Base-by-base conservation (phyloP, 441 rosid genomes). In the Breynia disticha region DNA sequence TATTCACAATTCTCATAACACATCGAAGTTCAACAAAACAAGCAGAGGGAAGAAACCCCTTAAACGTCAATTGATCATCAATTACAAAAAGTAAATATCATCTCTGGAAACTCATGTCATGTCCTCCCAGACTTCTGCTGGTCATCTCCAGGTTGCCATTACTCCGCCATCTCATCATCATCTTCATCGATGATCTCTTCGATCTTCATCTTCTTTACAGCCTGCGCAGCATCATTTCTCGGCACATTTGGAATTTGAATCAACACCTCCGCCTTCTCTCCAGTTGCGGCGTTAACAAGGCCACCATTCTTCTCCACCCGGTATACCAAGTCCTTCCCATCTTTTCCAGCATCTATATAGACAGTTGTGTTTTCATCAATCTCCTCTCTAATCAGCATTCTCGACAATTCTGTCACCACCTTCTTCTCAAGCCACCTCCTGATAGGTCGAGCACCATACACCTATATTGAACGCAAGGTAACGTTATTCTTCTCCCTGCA, bases 381-480 rank as follows among this genome's bases (percentile, higher is more conserved):
- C 42, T 88, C 91, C 22, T 82, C 88, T 60, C 76, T 73, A 35
- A 88, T 52, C 0, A 88, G 77, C 98, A 86, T 84, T 60, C 78
- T 79, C 3, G 95, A 91, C 5, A 91, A 62, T 64, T 84, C 83
- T 0, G 95, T 88, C 1, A 91, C 95, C 53, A 91, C 95, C 74
- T 73, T 77, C 72, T 59, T 88, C 78, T 91, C 86, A 0, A 88
- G 87, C 98, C 95, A 91, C 50, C 98, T 82, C 70, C 97, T 69
- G 16, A 88, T 91, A 0, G 97, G 95, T 44, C 98, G 76, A 0
- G 86, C 97, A 6, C 95, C 97, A 56, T 88, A 88, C 2, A 83
- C 87, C 95, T 90, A 46, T 16, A n/a, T 14, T 3, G 41, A 15
- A 10, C 1, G 44, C 5, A 16, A 2, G 3, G 5, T 5, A 15